A percentile compares a stretch with the other conserved stretches of the same genome.
Conservation (phyloP, 2,329 filamentous ascomycete species). For the Fusarium sp. region DNA sequence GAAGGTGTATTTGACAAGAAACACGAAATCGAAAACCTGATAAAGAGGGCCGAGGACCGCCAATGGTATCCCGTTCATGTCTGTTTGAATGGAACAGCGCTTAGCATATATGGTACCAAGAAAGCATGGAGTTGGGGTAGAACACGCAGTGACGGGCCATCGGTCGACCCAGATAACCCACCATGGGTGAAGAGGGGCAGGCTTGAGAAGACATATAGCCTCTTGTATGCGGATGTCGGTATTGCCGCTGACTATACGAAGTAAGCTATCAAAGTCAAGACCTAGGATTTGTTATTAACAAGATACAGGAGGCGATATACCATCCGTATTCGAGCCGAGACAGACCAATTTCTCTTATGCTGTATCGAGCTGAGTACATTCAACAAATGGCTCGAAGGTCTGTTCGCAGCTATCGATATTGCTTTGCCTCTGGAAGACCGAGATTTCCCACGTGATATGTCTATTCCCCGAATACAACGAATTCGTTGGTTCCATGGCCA, state of each 20-base stretch:
- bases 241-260: constrained; percentile 77
- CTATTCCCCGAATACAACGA: constrained; percentile 64
- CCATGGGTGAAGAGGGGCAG: constrained; percentile 61
- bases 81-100: constrained; percentile 71
- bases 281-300: constrained; percentile 3
- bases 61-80: constrained; percentile 72
- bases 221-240: constrained; percentile 78
- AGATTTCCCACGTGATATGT: constrained; percentile 68
- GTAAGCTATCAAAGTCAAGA: constrained; percentile 51
- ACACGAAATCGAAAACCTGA: constrained; percentile 71
- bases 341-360: constrained; percentile 76
- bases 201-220: constrained; percentile 72
- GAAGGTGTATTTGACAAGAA: constrained; percentile 69
- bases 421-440: constrained; percentile 76
- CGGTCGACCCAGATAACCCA: constrained; percentile 58
- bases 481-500: constrained; percentile 59
- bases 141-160: constrained; percentile 58
- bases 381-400: constrained; percentile 71
- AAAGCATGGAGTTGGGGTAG: constrained; percentile 61
- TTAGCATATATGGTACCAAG: constrained; percentile 71
- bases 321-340: constrained; percentile 75
- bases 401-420: constrained; percentile 78
- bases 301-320: constrained; percentile 64
- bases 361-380: constrained; percentile 71
- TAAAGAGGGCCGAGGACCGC: constrained; percentile 67